Base-by-base conservation (phyloP, 2,329 filamentous ascomycete genomes). In the Fusarium agapanthi region DNA sequence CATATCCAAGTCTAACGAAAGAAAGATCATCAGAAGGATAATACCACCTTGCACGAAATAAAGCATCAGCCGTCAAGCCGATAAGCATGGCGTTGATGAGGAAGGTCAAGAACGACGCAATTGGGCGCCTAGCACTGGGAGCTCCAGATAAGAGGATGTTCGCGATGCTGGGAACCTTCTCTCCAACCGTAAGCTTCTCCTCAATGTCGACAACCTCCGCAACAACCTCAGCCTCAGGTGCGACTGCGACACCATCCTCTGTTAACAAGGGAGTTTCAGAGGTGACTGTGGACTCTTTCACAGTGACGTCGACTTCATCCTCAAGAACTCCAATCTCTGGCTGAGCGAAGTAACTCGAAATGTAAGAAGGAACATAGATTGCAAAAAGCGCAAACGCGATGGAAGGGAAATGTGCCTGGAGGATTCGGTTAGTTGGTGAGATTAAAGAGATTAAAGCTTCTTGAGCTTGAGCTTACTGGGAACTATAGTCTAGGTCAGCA, bases 1-100 rank as follows among this genome's bases (percentile, higher is more conserved):
- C 92, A 80, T 95, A 95, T 32, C 96, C 96, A 22, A 97, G 85
- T 14, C 96, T 89, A 44, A 93, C 93, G 80, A 99, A 97, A 0
- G 95, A 93, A 16, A 97, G 84, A 72, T 97, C 91, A 34, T 93
- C 84, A 32, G 87, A 90, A 8, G 92, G 90, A 80, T 97, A 87
- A 38, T 92, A 88, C 66, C 91, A 81, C 16, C 90, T 89, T 5
- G 92, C 92, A 26, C 93, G 89, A 78, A 93, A 95, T 20, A 97
- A 86, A 43, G 95, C 88, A 80, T 99, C 96, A 32, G 91, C 86
- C 0, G 91, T 89, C 81, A 95, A 89, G 14, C 88, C 84, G 11
- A 94, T 86, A 44, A 96, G 84, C 6, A 87, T 82, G 24, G 90
- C 78, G 80, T 98, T 98, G 79, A 96, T 87, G 34, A 91, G 81